Percentiles rank a stretch among this genome's conserved stretches.
phyloP scores from a whole-genome alignment of 2,329 filamentous ascomycete species.

The Thelonectria blattea region DNA sequence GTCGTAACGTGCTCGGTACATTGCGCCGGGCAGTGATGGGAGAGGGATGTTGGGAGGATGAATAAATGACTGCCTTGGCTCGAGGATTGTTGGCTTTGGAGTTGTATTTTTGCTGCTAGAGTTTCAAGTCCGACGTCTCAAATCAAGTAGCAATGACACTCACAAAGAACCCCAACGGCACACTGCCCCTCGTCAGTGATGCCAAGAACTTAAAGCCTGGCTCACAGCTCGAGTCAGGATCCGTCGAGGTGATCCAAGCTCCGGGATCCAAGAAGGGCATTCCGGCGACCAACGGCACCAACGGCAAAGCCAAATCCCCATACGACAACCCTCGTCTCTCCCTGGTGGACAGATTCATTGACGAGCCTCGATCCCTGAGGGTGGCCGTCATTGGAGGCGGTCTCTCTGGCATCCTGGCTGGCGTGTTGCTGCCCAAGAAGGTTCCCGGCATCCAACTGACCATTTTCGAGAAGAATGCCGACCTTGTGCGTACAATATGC shows the following conservation, averaged over 20 bases:
- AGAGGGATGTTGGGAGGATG: constrained; percentile 6
- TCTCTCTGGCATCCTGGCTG: constrained; percentile 55
- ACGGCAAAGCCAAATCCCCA: constrained; percentile 27
- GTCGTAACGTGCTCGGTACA: constrained; percentile 28
- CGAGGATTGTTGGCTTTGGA: background rate
- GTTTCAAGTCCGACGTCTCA: background rate
- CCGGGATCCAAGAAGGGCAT: constrained; percentile 10
- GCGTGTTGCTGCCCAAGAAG: constrained; percentile 70
- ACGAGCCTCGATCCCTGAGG: constrained; percentile 43
- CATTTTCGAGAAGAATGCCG: constrained; percentile 71
- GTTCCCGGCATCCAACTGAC: constrained; percentile 70
- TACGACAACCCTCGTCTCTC: constrained; percentile 30
- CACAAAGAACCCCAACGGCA: constrained; percentile 17
- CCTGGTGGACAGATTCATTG: constrained; percentile 43
- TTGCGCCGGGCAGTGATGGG: constrained; percentile 6
- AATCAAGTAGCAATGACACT: constrained; percentile 19
- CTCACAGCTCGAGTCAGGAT: constrained; percentile 3
- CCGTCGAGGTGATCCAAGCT: constrained; percentile 13
- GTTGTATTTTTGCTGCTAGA: background rate
- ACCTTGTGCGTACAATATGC: constrained; percentile 59
- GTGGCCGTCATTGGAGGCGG: constrained; percentile 48
- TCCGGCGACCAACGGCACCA: constrained; percentile 20
- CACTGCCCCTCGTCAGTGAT: background rate
- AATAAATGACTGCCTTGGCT: constrained; percentile 23
- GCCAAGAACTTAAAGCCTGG: constrained; percentile 8